phyloP scores from a whole-genome alignment of 2,329 filamentous ascomycete genomes.

The Aspergillus sp. region DNA sequence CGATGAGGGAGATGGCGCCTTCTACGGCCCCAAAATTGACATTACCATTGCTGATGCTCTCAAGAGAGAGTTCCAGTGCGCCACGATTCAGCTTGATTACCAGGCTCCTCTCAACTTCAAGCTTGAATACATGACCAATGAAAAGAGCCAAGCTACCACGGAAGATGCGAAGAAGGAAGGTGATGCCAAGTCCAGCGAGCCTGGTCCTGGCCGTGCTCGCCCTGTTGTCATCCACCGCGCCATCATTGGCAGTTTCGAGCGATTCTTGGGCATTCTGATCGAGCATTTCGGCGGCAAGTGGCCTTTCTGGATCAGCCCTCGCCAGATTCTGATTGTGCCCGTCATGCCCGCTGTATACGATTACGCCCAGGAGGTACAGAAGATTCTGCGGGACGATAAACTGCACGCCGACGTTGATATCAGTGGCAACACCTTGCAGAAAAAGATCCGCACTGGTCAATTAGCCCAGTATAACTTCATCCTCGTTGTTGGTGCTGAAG shows the following conservation, averaged over 20 bases:
- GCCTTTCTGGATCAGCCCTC: conserved; percentile 58
- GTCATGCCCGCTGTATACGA: conserved; percentile 56
- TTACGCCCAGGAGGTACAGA: conserved; percentile 53
- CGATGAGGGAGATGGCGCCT: conserved; percentile 93
- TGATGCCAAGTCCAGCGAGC: conserved; percentile 44
- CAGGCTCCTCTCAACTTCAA: conserved; percentile 84
- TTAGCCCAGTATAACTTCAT: conserved; percentile 57
- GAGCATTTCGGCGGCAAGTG: conserved; percentile 59
- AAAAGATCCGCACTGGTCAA: conserved; percentile 57
- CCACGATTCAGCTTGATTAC: conserved; percentile 94
- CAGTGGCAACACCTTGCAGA: conserved; percentile 55
- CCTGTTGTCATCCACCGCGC: conserved; percentile 58
- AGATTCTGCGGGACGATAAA: conserved; percentile 49
- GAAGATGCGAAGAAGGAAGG: conserved; percentile 42
- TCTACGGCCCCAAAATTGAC: conserved; percentile 98
- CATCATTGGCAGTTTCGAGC: conserved; percentile 56
- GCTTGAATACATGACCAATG: conserved; percentile 80
- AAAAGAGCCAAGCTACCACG: conserved; percentile 52
- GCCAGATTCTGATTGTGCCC: conserved; percentile 55
- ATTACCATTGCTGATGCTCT: conserved; percentile 91
- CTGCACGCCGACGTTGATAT: conserved; percentile 55
- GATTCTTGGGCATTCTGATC: conserved; percentile 56
- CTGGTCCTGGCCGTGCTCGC: conserved; percentile 49
- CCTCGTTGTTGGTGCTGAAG: conserved; percentile 65
- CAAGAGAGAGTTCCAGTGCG: conserved; percentile 82